Base-by-base conservation (phyloP, 2,329 filamentous ascomycete species). In the Pseudogymnoascus sp. region DNA sequence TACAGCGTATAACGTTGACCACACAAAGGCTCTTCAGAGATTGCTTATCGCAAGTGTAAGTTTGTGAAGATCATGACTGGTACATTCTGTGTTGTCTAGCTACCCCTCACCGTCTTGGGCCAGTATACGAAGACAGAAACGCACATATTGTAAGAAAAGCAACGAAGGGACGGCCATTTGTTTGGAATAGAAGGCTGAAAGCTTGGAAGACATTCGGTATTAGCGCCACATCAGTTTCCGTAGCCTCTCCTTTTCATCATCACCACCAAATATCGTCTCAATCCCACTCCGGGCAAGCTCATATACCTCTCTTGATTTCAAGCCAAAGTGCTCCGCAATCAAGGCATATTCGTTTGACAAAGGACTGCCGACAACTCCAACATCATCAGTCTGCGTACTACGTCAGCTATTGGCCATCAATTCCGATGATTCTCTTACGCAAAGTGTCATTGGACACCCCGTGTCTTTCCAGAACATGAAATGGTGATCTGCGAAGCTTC, bases 281-380 rank as follows among this genome's bases (percentile, higher is more conserved):
- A 89, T 79, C 0, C 80, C 80, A 62, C 81, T 79, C 56, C 79
- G 77, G n/a, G 82, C 83, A 18, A 92, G 71, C 0, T 70, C 70
- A 60, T 82, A 75, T 6, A 85, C 65, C 19, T 80, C 75, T 1
- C 65, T 60, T 12, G 73, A 70, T 26, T 65, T 68, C 12, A 94
- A 76, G 0, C 72, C 70, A 67, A 94, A 94, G 68, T 92, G 83
- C 64, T 84, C 72, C 1, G 86, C 84, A 3, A 88, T 86, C 2
- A 94, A 79, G 6, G 77, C 74, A 71, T 92, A 92, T 70, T 95
- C 90, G 65, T 90, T 85, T 0, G 88, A 91, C 3, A 92, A 72
- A 0, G 82, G 78, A 67, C 87, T 92, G 57, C 85, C 85, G 67
- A 94, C 94, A 19, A 94, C 83, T 1, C 89, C 90, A 8, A 92